Conservation (phyloP, 2,329 filamentous ascomycete genomes). For the Aspergillus sp. region DNA sequence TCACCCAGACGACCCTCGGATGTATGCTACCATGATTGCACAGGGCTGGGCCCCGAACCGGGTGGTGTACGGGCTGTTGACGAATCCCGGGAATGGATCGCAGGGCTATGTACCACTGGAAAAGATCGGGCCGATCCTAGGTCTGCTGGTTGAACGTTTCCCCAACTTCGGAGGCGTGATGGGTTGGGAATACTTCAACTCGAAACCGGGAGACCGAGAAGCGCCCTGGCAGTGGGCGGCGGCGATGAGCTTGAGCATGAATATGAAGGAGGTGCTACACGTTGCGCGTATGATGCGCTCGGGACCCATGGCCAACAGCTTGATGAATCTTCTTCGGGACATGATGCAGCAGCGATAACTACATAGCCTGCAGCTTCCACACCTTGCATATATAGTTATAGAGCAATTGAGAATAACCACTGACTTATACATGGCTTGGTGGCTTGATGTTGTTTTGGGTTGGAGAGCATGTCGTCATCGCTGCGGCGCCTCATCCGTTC, state of each 20-base stretch:
- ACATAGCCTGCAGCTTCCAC: neutral
- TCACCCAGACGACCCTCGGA: conserved; percentile 55
- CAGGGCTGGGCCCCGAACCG: conserved; percentile 71
- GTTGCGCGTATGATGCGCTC: conserved; percentile 34
- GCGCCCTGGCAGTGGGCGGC: conserved; percentile 78
- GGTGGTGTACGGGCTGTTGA: conserved; percentile 79
- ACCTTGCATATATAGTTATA: too few species aligned
- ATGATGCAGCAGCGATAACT: conserved; percentile 30
- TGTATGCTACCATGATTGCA: conserved; percentile 46
- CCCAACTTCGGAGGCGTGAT: conserved; percentile 81
- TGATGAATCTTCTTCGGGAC: conserved; percentile 34
- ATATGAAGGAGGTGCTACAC: conserved; percentile 43
- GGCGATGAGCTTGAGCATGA: conserved; percentile 60
- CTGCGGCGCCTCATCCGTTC: neutral
- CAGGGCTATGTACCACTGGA: conserved; percentile 64
- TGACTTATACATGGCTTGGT: neutral
- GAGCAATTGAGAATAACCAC: too few species aligned
- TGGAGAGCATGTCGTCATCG: conserved; percentile 4
- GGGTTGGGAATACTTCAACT: conserved; percentile 96
- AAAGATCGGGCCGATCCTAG: conserved; percentile 59
- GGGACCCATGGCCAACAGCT: conserved; percentile 32
- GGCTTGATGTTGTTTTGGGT: neutral
- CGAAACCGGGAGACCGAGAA: conserved; percentile 62
- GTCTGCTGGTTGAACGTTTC: conserved; percentile 60
- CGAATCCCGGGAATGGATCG: conserved; percentile 71